Conservation (phyloP, 345 rosid genomes). For the Aquilaria yunnanensis region DNA sequence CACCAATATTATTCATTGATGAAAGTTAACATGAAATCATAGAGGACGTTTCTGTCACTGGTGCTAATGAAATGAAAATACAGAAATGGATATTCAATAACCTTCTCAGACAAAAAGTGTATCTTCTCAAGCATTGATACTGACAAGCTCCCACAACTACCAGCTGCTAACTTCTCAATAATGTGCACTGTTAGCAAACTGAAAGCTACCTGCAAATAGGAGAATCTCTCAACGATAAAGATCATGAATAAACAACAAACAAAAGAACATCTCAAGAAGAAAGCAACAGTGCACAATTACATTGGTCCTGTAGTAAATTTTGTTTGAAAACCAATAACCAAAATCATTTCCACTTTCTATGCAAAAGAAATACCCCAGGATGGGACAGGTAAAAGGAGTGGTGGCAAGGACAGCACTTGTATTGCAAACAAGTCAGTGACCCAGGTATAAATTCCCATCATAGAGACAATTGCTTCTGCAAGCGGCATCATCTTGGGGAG, state of each 20-base stretch:
- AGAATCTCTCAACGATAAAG: not conserved
- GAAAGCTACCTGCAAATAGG: conserved; percentile 56
- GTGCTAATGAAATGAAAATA: not conserved
- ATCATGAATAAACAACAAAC: conserved; percentile 3
- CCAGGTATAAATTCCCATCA: too few species aligned
- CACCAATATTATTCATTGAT: conserved; percentile 8
- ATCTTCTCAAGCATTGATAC: conserved; percentile 58
- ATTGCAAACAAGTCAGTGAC: too few species aligned
- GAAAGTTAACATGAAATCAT: conserved; percentile 11
- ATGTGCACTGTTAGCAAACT: conserved; percentile 59
- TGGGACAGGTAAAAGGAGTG: too few species aligned
- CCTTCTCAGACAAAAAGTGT: conserved; percentile 36
- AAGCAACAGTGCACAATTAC: too few species aligned
- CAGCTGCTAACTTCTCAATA: conserved; percentile 54
- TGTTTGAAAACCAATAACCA: too few species aligned
- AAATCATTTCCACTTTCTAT: too few species aligned
- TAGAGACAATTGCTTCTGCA: too few species aligned
- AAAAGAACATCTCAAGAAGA: not conserved
- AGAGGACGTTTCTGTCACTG: conserved; percentile 1
- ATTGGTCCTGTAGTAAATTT: too few species aligned
- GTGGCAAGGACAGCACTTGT: too few species aligned
- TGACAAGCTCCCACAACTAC: conserved; percentile 62
- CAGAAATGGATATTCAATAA: conserved; percentile 22
- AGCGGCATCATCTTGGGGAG: too few species aligned
- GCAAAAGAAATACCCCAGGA: too few species aligned